Evolutionary conservation across 2,329 filamentous ascomycete genomes (phyloP), one percentile per base, ranked within the genome.

Genomic region (Xylariaceae sp.): DNA sequence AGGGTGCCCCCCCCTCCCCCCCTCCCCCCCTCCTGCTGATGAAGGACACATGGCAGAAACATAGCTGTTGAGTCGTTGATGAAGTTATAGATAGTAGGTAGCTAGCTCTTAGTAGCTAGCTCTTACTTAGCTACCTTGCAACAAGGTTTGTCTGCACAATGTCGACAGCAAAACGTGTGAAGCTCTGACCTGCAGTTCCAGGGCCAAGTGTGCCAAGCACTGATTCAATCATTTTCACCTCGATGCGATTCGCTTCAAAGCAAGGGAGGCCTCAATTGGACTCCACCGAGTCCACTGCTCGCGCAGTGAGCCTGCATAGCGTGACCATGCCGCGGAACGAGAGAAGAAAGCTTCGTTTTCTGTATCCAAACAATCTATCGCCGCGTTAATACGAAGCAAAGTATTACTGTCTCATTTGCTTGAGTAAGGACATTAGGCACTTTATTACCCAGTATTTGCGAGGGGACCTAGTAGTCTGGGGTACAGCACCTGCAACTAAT

Each of bases 101-200:
- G 14, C 14, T 46, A 45, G 31, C n/a, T n/a, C n/a, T n/a, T n/a
- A n/a, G 41, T 31, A 29, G 40, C 12, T 17, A 46, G 19, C n/a
- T 36, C n/a, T n/a, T n/a, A n/a, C n/a, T n/a, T n/a, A 26, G n/a
- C 19, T 40, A 23, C 29, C 14, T 31, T 50, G 40, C 39, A 33
- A 24, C 52, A 46, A 33, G 57, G 34, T 44, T 48, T 31, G 47
- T 43, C 37, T 34, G 31, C 48, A 49, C 36, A 48, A 31, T 39
- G 39, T 57, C 36, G 28, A 37, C 33, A 19, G 45, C 44, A 47
- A 40, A 23, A 37, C 39, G 17, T 48, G 41, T 37, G 36, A 52
- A 57, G 54, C 49, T 51, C 58, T 61, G 46, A 52, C 55, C 49
- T 52, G 55, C 50, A 48, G 58, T 52, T 55, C 55, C 17, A 23